A percentile compares a stretch with the other conserved stretches of the same genome.
phyloP scores from a whole-genome alignment of 108 stramenopile genomes.

The Aurantiochytrium sp. region DNA sequence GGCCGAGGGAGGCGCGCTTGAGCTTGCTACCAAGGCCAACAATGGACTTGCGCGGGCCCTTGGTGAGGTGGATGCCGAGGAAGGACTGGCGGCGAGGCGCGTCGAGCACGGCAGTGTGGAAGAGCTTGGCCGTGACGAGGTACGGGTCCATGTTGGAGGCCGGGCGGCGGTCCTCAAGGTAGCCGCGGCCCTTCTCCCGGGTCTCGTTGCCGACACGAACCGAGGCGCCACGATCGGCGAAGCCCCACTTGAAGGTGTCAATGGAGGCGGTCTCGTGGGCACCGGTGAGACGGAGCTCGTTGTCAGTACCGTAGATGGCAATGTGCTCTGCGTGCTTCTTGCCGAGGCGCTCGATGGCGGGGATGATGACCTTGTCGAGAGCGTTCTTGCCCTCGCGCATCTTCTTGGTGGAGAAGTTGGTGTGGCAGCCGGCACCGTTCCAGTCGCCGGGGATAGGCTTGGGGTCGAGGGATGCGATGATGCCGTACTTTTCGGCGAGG shows the following conservation, averaged over 20 bases:
- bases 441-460: conserved; percentile 98
- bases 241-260: conserved; percentile 79
- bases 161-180: conserved; percentile 96
- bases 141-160: conserved; percentile 96
- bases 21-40: not conserved
- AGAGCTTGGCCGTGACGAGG: conserved; percentile 89
- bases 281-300: conserved; percentile 92
- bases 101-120: conserved; percentile 63
- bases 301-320: conserved; percentile 91
- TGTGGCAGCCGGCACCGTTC: conserved; percentile 98
- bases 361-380: conserved; percentile 70
- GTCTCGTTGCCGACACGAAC: conserved; percentile 88
- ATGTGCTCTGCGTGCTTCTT: conserved; percentile 90
- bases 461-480: conserved; percentile 89
- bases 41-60: not conserved
- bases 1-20: not conserved
- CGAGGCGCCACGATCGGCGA: conserved; percentile 92
- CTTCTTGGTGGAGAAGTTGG: conserved; percentile 87
- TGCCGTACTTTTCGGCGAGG: conserved; percentile 92
- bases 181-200: conserved; percentile 77
- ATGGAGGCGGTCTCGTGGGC: conserved; percentile 88
- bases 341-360: conserved; percentile 89
- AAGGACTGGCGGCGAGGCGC: not conserved
- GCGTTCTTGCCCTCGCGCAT: conserved; percentile 86
- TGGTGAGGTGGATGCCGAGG: not conserved